phyloP scores from a whole-genome alignment of 1,139 yeast genomes.

The Taphrina communis region DNA sequence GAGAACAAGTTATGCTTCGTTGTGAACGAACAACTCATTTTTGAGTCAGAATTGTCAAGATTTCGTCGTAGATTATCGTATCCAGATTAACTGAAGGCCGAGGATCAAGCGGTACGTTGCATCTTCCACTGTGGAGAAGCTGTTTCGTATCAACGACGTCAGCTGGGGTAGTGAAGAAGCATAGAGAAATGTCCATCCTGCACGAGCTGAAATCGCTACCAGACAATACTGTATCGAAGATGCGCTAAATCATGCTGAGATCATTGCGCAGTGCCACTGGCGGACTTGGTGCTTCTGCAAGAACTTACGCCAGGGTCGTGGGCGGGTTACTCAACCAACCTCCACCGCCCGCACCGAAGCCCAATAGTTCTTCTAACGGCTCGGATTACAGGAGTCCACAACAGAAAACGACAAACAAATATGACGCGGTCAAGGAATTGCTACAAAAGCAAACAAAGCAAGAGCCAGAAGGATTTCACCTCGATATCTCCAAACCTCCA shows the following conservation, averaged over 20 bases:
- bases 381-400: background rate
- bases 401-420: background rate
- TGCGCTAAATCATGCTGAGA: too few relatives aligned
- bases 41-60: constrained; percentile 6
- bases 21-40: background rate
- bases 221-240: too few relatives aligned
- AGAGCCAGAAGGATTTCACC: constrained; percentile 1
- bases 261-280: background rate
- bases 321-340: constrained; percentile 34
- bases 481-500: constrained; percentile 14
- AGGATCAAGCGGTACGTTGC: background rate
- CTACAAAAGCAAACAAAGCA: background rate
- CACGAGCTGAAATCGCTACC: too few relatives aligned
- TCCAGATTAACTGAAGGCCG: background rate
- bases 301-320: constrained; percentile 26
- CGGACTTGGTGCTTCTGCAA: background rate
- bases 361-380: background rate
- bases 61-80: constrained; percentile 7
- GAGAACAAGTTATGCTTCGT: too few relatives aligned
- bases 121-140: too few relatives aligned
- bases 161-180: too few relatives aligned
- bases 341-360: constrained; percentile 34
- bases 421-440: background rate
- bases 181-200: too few relatives aligned
- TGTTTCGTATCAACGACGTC: too few relatives aligned